Evolutionary conservation across 2,329 filamentous ascomycete genomes (phyloP).

Genomic region (Chalaropsis thielavioides): DNA sequence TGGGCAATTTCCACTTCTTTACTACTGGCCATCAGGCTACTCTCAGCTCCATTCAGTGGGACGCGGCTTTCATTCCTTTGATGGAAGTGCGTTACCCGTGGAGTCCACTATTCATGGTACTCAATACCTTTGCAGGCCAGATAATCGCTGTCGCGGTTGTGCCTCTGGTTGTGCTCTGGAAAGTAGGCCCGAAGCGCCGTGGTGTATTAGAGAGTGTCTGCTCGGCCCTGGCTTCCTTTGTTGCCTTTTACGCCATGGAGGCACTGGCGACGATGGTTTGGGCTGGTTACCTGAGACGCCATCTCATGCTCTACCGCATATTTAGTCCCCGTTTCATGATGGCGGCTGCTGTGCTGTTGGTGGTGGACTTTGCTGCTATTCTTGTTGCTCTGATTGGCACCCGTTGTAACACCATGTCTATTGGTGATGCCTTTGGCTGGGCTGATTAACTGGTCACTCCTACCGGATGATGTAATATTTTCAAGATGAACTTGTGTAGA

Average conservation of each 20-base stretch:
- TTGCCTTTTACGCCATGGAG: conserved; percentile 70
- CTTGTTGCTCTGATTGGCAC: conserved; percentile 58
- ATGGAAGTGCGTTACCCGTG: conserved; percentile 75
- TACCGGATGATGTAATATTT: neutral
- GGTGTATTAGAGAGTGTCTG: conserved; percentile 56
- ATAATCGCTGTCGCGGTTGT: conserved; percentile 68
- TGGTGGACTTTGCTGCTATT: conserved; percentile 64
- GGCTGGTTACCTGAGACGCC: conserved; percentile 73
- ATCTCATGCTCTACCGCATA: conserved; percentile 92
- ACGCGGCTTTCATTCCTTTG: conserved; percentile 81
- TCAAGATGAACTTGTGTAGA: neutral
- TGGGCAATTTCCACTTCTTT: conserved; percentile 92
- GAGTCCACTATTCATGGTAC: conserved; percentile 63
- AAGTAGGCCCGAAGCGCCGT: conserved; percentile 60
- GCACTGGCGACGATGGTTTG: conserved; percentile 78
- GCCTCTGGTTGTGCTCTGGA: conserved; percentile 77
- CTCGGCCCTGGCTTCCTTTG: conserved; percentile 57
- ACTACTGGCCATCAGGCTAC: conserved; percentile 93
- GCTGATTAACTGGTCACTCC: conserved; percentile 28
- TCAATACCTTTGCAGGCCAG: conserved; percentile 84
- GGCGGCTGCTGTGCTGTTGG: conserved; percentile 53
- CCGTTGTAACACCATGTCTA: conserved; percentile 60
- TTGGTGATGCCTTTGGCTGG: conserved; percentile 83
- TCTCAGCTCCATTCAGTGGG: conserved; percentile 84
- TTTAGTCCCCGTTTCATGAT: conserved; percentile 87